Conservation (phyloP, 2,329 filamentous ascomycete genomes). For the Grosmannia huntii region DNA sequence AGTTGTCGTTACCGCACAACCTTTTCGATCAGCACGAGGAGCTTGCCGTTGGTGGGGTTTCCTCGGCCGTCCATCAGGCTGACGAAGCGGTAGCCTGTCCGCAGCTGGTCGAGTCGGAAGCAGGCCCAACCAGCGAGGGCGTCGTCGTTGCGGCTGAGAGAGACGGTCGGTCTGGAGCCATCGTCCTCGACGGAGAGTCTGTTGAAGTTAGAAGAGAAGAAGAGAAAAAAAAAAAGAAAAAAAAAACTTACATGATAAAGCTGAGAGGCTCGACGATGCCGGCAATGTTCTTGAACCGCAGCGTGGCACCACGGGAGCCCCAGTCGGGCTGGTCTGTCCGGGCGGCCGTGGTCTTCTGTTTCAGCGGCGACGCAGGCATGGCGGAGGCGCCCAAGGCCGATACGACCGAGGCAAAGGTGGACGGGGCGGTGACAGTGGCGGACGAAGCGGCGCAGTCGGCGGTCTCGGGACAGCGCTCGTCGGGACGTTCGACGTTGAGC, state of each 20-base stretch:
- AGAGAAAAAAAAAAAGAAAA: slow-evolving; percentile 4
- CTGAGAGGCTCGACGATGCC: slow-evolving; percentile 56
- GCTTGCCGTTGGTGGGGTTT: slow-evolving; percentile 29
- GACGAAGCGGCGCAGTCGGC: neutral
- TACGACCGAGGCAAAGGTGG: neutral
- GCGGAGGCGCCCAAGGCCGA: neutral
- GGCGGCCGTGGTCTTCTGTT: slow-evolving; percentile 35
- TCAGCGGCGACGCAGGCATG: slow-evolving; percentile 25
- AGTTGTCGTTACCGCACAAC: slow-evolving; percentile 16
- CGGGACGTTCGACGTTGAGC: slow-evolving; percentile 59
- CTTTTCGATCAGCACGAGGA: slow-evolving; percentile 42
- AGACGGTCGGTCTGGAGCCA: slow-evolving; percentile 12
- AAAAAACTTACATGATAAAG: slow-evolving; percentile 52
- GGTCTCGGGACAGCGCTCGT: slow-evolving; percentile 19
- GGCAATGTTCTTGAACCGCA: slow-evolving; percentile 45
- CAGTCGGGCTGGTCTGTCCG: slow-evolving; percentile 47
- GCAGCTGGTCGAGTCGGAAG: slow-evolving; percentile 45
- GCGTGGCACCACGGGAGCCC: slow-evolving; percentile 32
- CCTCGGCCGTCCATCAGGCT: slow-evolving; percentile 34
- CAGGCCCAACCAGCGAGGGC: slow-evolving; percentile 41
- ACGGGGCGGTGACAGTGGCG: no score
- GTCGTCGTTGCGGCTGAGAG: slow-evolving; percentile 1
- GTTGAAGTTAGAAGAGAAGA: neutral
- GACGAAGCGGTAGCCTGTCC: slow-evolving; percentile 41
- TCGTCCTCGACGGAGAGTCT: slow-evolving; percentile 45